phyloP scores from a whole-genome alignment of 768 basidiomycete species.

The Hemileccinum rubropunctum region DNA sequence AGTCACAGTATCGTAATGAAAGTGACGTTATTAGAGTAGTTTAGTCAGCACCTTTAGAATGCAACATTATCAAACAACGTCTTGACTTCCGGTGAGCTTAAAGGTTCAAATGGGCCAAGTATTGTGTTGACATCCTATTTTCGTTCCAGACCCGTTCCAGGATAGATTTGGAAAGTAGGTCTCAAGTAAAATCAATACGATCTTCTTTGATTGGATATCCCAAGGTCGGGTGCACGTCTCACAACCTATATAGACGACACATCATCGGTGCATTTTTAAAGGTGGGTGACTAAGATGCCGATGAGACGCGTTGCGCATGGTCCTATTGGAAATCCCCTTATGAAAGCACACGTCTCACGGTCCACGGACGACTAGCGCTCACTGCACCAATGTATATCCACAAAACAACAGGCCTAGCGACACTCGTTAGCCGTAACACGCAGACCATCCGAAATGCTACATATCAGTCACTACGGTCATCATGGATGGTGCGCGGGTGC shows the following conservation, averaged over 20 bases:
- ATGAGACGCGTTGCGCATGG: background rate
- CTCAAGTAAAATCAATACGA: too few species aligned
- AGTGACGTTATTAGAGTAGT: too few species aligned
- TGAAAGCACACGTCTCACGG: background rate
- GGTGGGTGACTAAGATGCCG: background rate
- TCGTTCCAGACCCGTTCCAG: too few species aligned
- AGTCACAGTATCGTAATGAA: too few species aligned
- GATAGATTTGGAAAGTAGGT: too few species aligned
- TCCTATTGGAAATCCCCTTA: background rate
- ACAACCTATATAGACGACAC: too few species aligned
- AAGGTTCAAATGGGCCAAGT: too few species aligned
- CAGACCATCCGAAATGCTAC: background rate
- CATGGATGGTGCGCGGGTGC: background rate
- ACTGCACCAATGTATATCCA: background rate
- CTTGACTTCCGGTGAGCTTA: background rate
- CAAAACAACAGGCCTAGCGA: background rate
- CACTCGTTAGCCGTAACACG: background rate
- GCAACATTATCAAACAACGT: background rate
- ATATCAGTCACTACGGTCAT: background rate
- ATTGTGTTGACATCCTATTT: too few species aligned
- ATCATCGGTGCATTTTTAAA: background rate
- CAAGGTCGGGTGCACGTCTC: background rate
- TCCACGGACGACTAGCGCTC: too few species aligned
- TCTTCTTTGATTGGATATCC: background rate
- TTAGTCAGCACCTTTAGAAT: background rate